Percentiles rank a stretch among this genome's conserved stretches.
Evolutionary conservation across 106 monocot genomes (phyloP).

Genomic region (Chionographis japonica): DNA sequence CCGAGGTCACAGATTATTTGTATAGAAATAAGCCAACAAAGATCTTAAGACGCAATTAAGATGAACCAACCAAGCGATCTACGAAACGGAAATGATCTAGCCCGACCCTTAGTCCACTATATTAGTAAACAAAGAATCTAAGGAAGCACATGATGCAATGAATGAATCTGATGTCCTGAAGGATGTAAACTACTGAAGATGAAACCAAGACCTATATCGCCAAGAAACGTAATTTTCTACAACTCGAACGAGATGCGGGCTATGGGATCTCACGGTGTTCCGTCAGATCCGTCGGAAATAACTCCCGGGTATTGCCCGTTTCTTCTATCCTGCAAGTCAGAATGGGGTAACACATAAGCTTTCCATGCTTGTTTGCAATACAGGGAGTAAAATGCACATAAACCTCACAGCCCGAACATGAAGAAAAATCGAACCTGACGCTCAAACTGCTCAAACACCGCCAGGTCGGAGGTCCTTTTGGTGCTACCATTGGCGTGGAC

Average conservation of each 20-base stretch:
- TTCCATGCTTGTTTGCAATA: background rate
- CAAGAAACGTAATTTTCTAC: background rate
- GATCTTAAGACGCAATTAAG: too few species aligned
- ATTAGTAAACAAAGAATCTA: too few species aligned
- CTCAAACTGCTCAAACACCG: conserved; percentile 72
- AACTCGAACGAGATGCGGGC: background rate
- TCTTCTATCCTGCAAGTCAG: conserved; percentile 16
- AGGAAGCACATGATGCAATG: too few species aligned
- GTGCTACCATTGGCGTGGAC: conserved; percentile 14
- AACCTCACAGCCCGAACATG: background rate
- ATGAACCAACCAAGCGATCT: too few species aligned
- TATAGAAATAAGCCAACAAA: too few species aligned
- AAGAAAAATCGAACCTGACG: conserved; percentile 31
- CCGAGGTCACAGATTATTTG: too few species aligned
- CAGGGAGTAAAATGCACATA: background rate
- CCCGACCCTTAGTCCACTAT: too few species aligned
- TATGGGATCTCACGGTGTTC: conserved; percentile 33
- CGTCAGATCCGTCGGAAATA: conserved; percentile 18
- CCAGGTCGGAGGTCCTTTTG: conserved; percentile 28
- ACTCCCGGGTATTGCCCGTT: conserved; percentile 11
- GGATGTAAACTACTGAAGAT: too few species aligned
- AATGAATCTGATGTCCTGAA: too few species aligned
- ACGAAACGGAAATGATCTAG: too few species aligned
- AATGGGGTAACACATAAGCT: background rate
- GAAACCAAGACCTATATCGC: background rate